Evolutionary conservation across 148 eudicot species (phyloP), one percentile per base, ranked within the genome.

Genomic region (Persicaria maculosa): DNA sequence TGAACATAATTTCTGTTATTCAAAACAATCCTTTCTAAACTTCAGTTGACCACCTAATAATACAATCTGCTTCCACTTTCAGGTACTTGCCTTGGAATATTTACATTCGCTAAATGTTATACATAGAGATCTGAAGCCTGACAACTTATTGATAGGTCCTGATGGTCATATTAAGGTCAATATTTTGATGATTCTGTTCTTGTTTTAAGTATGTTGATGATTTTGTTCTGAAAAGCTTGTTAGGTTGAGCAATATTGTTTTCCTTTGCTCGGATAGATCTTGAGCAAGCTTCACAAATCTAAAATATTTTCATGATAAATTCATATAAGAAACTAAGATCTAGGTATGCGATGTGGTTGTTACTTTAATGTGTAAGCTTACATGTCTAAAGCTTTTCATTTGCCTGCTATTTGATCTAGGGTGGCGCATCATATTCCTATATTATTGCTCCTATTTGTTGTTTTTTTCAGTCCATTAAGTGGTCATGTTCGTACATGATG

Each of bases 1-100:
- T 31, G n/a, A 12, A 62, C 25, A 11, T 16, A 62, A 9, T 65
- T 12, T 36, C 19, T 65, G 40, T 40, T 7, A 15, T 65, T 65
- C 4, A 65, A 22, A 4, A 31, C 25, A 65, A 17, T 19, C 45
- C 17, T 40, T 43, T 65, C 70, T 43, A 15, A 65, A 15, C 70
- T 65, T 40, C 44, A 62, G 44, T 4, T 22, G 14, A 58, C 8
- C 8, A 58, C 65, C 47, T 65, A 46, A 65, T 1, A 65, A 40
- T 12, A 65, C 14, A 36, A 22, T 36, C 2, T 11, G 7, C 19
- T 50, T 22, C 19, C 5, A 31, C 65, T 47, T 83, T 76, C 94
- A 95, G 99, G 97, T 95, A 19, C 99, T 95, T 79, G 99, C 97
- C 70, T 85, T 95, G 87, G 97, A 95, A 76, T 95, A 95, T 82